Evolutionary conservation across 148 eudicot species (phyloP).

Genomic region (Talinum fruticosum): DNA sequence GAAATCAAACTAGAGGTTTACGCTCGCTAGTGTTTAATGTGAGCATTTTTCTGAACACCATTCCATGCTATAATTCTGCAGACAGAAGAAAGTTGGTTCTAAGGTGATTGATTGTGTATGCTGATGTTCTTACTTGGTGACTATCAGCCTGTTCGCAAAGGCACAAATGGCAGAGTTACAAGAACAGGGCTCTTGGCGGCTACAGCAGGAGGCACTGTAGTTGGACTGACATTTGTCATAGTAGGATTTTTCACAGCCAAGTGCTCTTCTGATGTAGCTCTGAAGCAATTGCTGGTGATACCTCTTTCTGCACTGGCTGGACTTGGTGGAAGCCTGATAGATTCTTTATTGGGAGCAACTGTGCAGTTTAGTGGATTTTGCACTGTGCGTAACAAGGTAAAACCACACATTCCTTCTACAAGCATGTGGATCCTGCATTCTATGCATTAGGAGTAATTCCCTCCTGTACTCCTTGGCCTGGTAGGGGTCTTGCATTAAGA

Average conservation of each 20-base stretch:
- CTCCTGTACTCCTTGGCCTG: not conserved
- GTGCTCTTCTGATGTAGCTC: slow-evolving; percentile 50
- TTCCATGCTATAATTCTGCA: not conserved
- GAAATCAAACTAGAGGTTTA: not conserved
- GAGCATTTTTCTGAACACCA: slow-evolving; percentile 1
- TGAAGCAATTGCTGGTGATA: slow-evolving; percentile 76
- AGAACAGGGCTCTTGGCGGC: slow-evolving; percentile 86
- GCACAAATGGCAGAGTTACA: slow-evolving; percentile 96
- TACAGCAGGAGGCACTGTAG: slow-evolving; percentile 66
- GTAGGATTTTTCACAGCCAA: slow-evolving; percentile 62
- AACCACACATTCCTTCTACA: not conserved
- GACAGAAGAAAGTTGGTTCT: slow-evolving; percentile 19
- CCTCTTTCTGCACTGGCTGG: slow-evolving; percentile 81
- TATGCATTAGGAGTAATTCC: not conserved
- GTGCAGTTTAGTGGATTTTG: slow-evolving; percentile 85
- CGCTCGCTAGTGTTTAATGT: not conserved
- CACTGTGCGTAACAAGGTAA: slow-evolving; percentile 77
- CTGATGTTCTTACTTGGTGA: slow-evolving; percentile 22
- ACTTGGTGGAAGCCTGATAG: slow-evolving; percentile 77
- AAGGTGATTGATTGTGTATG: slow-evolving; percentile 10
- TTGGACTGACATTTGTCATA: slow-evolving; percentile 68
- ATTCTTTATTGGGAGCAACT: slow-evolving; percentile 89
- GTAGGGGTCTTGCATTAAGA: too few species aligned
- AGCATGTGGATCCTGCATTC: not conserved
- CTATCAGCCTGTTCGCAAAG: slow-evolving; percentile 51